These are phyloP conservation scores for Ganoderma boninense DNA, from an alignment of 1,284 basidiomycete species.

Conservation along the genomic window DNA sequence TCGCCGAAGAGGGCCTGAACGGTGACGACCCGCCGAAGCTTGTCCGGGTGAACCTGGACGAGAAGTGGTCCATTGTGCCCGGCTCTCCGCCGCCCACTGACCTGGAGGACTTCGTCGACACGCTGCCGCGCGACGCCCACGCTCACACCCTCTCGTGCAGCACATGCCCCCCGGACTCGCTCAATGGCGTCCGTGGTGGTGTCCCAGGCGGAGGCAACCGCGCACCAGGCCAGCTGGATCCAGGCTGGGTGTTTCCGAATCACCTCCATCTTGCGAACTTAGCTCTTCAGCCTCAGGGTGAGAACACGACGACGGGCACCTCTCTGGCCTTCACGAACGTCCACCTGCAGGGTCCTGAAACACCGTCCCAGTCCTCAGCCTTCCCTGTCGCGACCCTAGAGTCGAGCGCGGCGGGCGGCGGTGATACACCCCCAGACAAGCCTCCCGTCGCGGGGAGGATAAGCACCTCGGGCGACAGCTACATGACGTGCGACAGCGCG, in stretches of 20 bases:
- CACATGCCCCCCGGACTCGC: constrained; percentile 28
- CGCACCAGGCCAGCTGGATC: constrained; percentile 22
- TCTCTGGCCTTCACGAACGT: constrained; percentile 30
- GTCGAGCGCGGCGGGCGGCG: constrained; percentile 7
- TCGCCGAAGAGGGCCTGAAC: constrained; percentile 27
- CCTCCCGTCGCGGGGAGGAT: constrained; percentile 1
- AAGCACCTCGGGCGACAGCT: constrained; percentile 40
- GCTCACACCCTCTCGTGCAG: constrained; percentile 30
- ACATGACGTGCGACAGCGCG: constrained; percentile 41
- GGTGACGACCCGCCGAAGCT: constrained; percentile 12
- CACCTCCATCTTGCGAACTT: background rate
- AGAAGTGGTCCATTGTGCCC: constrained; percentile 31
- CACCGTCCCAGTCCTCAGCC: background rate
- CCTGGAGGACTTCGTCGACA: constrained; percentile 15
- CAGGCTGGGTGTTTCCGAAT: constrained; percentile 19
- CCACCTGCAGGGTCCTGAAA: background rate
- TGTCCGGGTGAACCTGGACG: constrained; percentile 10
- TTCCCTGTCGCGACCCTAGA: background rate
- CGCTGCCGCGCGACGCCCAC: constrained; percentile 21
- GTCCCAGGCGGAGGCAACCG: constrained; percentile 21
- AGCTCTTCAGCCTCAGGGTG: constrained; percentile 17
- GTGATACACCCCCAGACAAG: background rate
- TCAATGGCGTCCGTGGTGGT: constrained; percentile 24
- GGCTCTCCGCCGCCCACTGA: constrained; percentile 20
- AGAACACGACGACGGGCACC: constrained; percentile 41